Base-by-base conservation (phyloP, 140 eudicot species). In the Senecio squalidus region DNA sequence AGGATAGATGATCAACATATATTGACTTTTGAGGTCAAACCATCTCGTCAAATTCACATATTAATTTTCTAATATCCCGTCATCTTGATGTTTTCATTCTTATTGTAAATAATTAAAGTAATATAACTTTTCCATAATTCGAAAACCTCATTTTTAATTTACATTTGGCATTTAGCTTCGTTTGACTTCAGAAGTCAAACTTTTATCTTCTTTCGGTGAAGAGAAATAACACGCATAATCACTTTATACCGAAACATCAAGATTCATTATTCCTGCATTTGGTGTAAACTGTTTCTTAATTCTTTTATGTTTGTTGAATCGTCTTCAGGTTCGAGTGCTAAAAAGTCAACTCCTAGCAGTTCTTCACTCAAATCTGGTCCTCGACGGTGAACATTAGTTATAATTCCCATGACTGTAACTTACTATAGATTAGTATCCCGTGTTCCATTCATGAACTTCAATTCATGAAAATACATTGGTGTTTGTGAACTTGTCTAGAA, bases 241-340 rank as follows among this genome's bases (percentile, higher is more conserved):
- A 6, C 39, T 23, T 38, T 14, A 34, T 55, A 28, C 22, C 40
- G 26, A 40, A n/a, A 44, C 54, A 40, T 10, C 24, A 39, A 59
- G 53, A 15, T 40, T 17, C 41, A 23, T 53, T 53, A 27, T 59
- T 16, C 16, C 5, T 16, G 1, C 20, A 4, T 39, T 67, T 22
- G 33, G 30, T 49, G 36, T 15, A 39, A 51, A 60, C 30, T 69
- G 45, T 69, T 29, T 21, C 27, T 43, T 41, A 67, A 1, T 28
- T 21, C 39, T 50, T 28, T 47, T 16, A 24, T 57, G 39, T 21
- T 44, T 29, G 6, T 45, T 44, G 50, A 33, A 36, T 60, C 55
- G 15, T 44, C 44, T 72, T 34, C 71, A 72, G 77, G 62, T 56
- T 56, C 77, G 27, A 48, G 72, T 30, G 62, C 48, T 9, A 72